phyloP scores from a whole-genome alignment of 352 stramenopile genomes.

The Globisporangium takayamanum region DNA sequence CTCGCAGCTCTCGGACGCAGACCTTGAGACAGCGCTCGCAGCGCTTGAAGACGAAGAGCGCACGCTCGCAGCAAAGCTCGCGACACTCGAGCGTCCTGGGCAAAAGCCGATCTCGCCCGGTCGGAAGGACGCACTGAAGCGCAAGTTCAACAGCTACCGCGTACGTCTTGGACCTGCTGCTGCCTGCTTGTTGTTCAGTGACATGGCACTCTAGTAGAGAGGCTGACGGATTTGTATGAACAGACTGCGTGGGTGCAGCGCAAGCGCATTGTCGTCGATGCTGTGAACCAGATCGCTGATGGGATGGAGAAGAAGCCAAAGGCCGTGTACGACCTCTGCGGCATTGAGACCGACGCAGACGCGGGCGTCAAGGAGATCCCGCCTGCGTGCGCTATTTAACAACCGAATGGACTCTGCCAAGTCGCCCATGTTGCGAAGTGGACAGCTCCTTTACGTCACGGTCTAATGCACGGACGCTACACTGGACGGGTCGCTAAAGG shows the following conservation, averaged over 20 bases:
- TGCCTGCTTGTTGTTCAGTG: too few species aligned
- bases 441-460: not conserved
- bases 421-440: not conserved
- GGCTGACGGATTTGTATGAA: not conserved
- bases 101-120: constrained; percentile 44
- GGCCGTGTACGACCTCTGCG: constrained; percentile 46
- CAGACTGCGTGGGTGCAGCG: constrained; percentile 65
- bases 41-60: constrained; percentile 35
- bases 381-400: constrained; percentile 48
- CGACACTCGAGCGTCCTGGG: constrained; percentile 32
- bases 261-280: constrained; percentile 76
- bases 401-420: not conserved
- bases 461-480: too few species aligned
- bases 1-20: constrained; percentile 57
- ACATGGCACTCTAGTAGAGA: too few species aligned
- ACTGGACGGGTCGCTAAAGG: too few species aligned
- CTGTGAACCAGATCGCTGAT: constrained; percentile 70
- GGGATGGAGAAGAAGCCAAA: constrained; percentile 82
- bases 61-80: constrained; percentile 37
- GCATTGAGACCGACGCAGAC: constrained; percentile 66
- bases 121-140: constrained; percentile 54
- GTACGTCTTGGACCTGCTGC: constrained; percentile 19
- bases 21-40: constrained; percentile 44
- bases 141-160: constrained; percentile 56
- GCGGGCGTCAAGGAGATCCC: constrained; percentile 62